Base-by-base conservation (phyloP, 345 rosid genomes). In the Xanthoceras sorbifolium region DNA sequence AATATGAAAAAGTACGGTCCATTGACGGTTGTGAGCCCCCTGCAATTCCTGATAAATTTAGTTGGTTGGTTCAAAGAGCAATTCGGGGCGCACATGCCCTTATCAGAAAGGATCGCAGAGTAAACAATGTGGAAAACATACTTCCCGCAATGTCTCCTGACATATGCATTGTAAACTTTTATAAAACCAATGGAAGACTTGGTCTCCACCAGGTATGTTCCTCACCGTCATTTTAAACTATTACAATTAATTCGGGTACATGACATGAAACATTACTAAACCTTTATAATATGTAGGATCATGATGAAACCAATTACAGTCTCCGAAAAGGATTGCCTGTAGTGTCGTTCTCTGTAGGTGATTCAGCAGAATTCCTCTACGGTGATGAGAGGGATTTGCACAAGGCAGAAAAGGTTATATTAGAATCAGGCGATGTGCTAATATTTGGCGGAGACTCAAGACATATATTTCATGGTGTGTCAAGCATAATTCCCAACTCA, bases 171-270 rank as follows among this genome's bases (percentile, higher is more conserved):
- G 80, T 83, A 0, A 90, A 90, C 78, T 92, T 90, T 71, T 90
- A 92, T 77, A 67, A 82, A 42, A 61, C 48, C 38, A 74, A 48
- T 26, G 92, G 94, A 42, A 81, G 82, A 71, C 90, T 90, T 4
- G 94, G 97, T 40, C 92, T 92, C 64, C 92, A 89, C 83, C 87
- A 89, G 93, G 91, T 15, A n/a, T n/a, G n/a, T n/a, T n/a, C n/a
- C n/a, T n/a, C n/a, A n/a, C n/a, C n/a, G n/a, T n/a, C n/a, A n/a
- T n/a, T n/a, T n/a, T n/a, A n/a, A n/a, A n/a, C n/a, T n/a, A n/a
- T n/a, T n/a, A n/a, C n/a, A n/a, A n/a, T n/a, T n/a, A n/a, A n/a
- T n/a, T n/a, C n/a, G n/a, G n/a, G n/a, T n/a, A n/a, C n/a, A n/a
- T n/a, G n/a, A n/a, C n/a, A n/a, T 46, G 4, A 46, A 12, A 46